phyloP scores from a whole-genome alignment of 2,329 filamentous ascomycete genomes.

The Talaromyces atroroseus region DNA sequence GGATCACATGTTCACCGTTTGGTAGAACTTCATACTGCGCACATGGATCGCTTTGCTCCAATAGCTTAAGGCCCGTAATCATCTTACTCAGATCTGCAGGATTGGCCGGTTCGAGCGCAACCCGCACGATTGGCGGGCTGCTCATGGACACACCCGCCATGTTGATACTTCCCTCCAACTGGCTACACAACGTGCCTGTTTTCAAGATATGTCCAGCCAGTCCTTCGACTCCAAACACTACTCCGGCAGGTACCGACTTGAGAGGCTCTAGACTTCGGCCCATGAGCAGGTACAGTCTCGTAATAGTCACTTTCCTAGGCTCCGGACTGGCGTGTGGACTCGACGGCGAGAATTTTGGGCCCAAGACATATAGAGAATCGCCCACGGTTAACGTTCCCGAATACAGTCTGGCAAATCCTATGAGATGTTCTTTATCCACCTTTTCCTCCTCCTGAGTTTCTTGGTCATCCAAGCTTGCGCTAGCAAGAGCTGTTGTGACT shows the following conservation, averaged over 20 bases:
- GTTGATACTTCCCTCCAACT: slow-evolving; percentile 80
- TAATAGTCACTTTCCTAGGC: slow-evolving; percentile 77
- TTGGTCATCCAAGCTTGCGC: slow-evolving; percentile 54
- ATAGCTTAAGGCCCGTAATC: slow-evolving; percentile 77
- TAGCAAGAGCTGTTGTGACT: slow-evolving; percentile 57
- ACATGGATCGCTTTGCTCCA: slow-evolving; percentile 93
- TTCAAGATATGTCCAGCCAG: slow-evolving; percentile 93
- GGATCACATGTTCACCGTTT: slow-evolving; percentile 88
- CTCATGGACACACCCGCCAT: slow-evolving; percentile 77
- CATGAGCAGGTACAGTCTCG: slow-evolving; percentile 92
- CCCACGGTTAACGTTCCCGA: slow-evolving; percentile 86
- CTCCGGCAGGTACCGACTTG: slow-evolving; percentile 79
- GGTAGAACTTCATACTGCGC: slow-evolving; percentile 90
- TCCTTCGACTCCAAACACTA: slow-evolving; percentile 90
- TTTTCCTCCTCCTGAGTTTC: slow-evolving; percentile 51
- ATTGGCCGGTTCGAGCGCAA: slow-evolving; percentile 88
- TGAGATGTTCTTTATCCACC: slow-evolving; percentile 75
- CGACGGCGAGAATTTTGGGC: slow-evolving; percentile 86
- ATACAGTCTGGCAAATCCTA: slow-evolving; percentile 91
- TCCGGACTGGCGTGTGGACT: slow-evolving; percentile 65
- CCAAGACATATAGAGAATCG: slow-evolving; percentile 83
- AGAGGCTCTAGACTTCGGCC: slow-evolving; percentile 80
- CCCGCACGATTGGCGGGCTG: slow-evolving; percentile 86
- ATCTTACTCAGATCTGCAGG: slow-evolving; percentile 90
- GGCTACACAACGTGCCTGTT: slow-evolving; percentile 86